Percentiles rank a stretch among this genome's conserved stretches.
Evolutionary conservation across 768 basidiomycete genomes (phyloP).

Genomic region (Naganishia onofrii): DNA sequence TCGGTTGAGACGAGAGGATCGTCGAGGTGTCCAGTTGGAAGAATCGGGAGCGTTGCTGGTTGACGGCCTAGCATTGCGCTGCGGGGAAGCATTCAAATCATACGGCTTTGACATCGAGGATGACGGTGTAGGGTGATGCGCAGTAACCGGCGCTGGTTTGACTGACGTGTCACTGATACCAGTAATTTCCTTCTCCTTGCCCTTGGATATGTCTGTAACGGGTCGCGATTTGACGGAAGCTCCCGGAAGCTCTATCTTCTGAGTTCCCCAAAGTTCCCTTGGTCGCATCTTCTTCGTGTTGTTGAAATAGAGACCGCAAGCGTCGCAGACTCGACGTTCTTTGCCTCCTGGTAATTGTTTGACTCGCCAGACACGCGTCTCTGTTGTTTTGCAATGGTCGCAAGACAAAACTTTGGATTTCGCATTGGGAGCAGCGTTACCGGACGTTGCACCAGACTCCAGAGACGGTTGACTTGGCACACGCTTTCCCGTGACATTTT

Average conservation of each 20-base stretch:
- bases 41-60: slow-evolving; percentile 13
- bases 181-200: slow-evolving; percentile 1
- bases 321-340: slow-evolving; percentile 32
- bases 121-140: background rate
- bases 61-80: background rate
- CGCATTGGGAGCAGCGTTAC: background rate
- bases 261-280: slow-evolving; percentile 28
- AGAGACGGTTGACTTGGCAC: background rate
- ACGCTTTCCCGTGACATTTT: background rate
- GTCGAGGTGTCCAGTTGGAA: slow-evolving; percentile 27
- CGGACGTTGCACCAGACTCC: background rate
- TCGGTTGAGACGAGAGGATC: slow-evolving; percentile 30
- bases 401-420: slow-evolving; percentile 3
- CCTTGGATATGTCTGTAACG: background rate
- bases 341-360: slow-evolving; percentile 29
- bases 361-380: slow-evolving; percentile 29
- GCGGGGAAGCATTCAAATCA: background rate
- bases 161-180: background rate
- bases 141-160: background rate
- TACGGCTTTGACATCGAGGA: background rate
- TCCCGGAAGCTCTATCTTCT: slow-evolving; percentile 17
- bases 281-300: slow-evolving; percentile 33
- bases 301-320: slow-evolving; percentile 34
- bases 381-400: slow-evolving; percentile 32
- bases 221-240: slow-evolving; percentile 14